Evolutionary conservation across 2,329 filamentous ascomycete genomes (phyloP).

Genomic region (Madurella fahalii): DNA sequence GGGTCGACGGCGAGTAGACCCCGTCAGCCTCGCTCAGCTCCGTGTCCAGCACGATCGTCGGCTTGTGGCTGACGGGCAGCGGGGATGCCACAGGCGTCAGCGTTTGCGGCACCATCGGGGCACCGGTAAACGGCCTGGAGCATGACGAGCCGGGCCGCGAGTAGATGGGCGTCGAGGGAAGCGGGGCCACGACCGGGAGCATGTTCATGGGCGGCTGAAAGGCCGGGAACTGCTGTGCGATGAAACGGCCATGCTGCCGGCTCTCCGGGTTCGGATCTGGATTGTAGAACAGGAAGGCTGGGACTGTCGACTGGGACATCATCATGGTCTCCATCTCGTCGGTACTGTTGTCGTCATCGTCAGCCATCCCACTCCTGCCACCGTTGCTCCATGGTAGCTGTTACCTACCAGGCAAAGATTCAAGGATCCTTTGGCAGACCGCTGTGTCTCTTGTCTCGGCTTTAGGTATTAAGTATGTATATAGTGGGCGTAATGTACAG

Average conservation of each 20-base stretch:
- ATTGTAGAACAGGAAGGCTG: slow-evolving; percentile 85
- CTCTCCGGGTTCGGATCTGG: slow-evolving; percentile 69
- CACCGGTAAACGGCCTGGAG: slow-evolving; percentile 54
- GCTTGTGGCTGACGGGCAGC: slow-evolving; percentile 69
- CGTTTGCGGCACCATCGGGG: slow-evolving; percentile 51
- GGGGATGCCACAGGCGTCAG: slow-evolving; percentile 75
- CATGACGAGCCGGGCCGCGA: slow-evolving; percentile 62
- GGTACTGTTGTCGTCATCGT: slow-evolving; percentile 25
- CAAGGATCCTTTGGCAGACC: slow-evolving; percentile 13
- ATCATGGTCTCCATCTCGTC: slow-evolving; percentile 63
- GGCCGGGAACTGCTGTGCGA: slow-evolving; percentile 43
- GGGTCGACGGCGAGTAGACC: slow-evolving; percentile 77
- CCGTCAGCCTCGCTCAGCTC: slow-evolving; percentile 61
- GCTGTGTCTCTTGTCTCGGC: slow-evolving; percentile 1
- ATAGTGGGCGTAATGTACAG: slow-evolving; percentile 30
- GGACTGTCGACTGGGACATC: slow-evolving; percentile 57
- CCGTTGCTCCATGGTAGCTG: slow-evolving; percentile 3
- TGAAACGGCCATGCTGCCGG: slow-evolving; percentile 73
- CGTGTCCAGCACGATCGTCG: slow-evolving; percentile 74
- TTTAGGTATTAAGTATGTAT: slow-evolving; percentile 30
- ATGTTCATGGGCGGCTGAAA: slow-evolving; percentile 48
- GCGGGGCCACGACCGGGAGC: slow-evolving; percentile 53
- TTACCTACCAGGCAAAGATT: slow-evolving; percentile 32
- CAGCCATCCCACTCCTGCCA: slow-evolving; percentile 16
- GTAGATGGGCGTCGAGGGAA: slow-evolving; percentile 61